Conservation (phyloP, 306 rosid species). For the Potentilla sterilis region DNA sequence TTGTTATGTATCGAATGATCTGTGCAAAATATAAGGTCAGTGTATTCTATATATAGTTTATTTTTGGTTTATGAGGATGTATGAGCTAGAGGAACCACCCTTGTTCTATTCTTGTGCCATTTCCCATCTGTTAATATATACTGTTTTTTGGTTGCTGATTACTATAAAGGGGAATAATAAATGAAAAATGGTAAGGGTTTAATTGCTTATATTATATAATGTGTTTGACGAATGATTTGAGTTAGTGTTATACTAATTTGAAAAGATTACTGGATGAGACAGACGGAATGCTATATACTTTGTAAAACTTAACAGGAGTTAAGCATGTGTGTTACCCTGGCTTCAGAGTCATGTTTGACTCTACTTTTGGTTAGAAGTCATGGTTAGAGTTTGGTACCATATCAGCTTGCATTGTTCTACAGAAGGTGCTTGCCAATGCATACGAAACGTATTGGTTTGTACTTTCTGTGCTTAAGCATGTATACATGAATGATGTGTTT, state of each 20-base stretch:
- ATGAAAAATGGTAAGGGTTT: too few relatives aligned
- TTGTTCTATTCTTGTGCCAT: neutral
- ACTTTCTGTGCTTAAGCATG: neutral
- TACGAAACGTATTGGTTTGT: neutral
- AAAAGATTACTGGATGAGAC: neutral
- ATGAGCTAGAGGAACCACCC: neutral
- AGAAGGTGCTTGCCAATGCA: neutral
- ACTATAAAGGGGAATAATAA: neutral
- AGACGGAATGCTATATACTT: neutral
- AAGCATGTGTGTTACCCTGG: neutral
- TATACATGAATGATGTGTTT: neutral
- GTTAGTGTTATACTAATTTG: neutral
- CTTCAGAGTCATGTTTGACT: slow-evolving; percentile 1
- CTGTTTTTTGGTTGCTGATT: neutral
- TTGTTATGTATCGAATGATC: neutral
- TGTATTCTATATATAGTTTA: neutral
- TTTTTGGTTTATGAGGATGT: neutral
- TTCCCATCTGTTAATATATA: neutral
- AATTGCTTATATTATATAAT: neutral
- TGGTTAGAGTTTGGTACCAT: neutral
- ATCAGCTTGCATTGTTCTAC: neutral
- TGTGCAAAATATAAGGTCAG: slow-evolving; percentile 1
- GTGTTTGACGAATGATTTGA: neutral
- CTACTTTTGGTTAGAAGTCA: neutral
- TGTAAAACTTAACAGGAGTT: neutral